Base-by-base conservation (phyloP, 352 stramenopile species). In the Phytophthora megakarya region DNA sequence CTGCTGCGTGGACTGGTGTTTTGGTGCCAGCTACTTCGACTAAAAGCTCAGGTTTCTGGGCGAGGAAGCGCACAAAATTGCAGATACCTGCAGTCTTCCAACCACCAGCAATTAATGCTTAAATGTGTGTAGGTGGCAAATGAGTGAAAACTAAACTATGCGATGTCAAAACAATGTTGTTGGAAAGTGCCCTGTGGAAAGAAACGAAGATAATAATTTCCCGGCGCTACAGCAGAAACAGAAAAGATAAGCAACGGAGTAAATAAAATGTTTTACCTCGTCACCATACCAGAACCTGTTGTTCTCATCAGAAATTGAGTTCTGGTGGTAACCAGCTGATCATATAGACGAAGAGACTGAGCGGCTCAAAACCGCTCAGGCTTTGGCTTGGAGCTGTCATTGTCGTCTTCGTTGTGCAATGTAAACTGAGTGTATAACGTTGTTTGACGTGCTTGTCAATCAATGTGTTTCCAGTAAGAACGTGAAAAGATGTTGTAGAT, bases 21-120 rank as follows among this genome's bases (percentile, higher is more conserved):
- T 61, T 91, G 23, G 55, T 69, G 15, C 65, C 80, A 19, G 44
- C 58, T 43, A 37, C 40, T 44, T 35, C 51, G 6, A 59, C 26
- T 22, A 80, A 66, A 42, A 53, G 48, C 55, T 47, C 64, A 16
- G 57, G 68, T 25, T 90, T 92, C 47, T 92, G 84, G 84, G 60
- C 63, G 7, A 77, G 75, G 44, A 90, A 90, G 45, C 78, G 77
- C 35, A 37, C 67, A 15, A 90, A 90, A 51, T 57, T 92, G 19
- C 58, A 85, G 35, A 70, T 89, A 18, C 73, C 81, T 15, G 10
- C 32, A 12, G 61, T 58, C 19, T 92, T 92, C 43, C 74, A 75
- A 32, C 33, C 72, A 23, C 58, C 72, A 25, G 70, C 76, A 37
- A 77, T 78, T 26, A 75, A 73, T 38, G 68, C 72, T 16, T 78